These are phyloP conservation scores for Mucor sp. DNA, from an alignment of 371 early-diverging fungal species.

Conservation along the genomic window DNA sequence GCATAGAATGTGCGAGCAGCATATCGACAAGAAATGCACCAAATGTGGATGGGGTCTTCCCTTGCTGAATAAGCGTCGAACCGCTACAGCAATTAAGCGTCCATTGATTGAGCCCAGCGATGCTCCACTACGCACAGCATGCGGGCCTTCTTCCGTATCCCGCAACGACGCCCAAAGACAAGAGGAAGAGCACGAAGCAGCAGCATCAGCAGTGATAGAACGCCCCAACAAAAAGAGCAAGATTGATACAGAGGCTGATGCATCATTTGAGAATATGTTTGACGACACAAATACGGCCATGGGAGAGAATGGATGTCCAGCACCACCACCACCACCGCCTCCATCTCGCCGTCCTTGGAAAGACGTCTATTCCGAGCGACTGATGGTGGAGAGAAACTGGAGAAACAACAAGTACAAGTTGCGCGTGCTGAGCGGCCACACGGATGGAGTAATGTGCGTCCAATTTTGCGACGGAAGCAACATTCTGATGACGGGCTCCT, in stretches of 20 bases:
- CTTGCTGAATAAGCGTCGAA: conserved; percentile 50
- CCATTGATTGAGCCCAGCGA: conserved; percentile 18
- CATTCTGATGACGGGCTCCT: conserved; percentile 82
- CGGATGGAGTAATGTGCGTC: conserved; percentile 86
- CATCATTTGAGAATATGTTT: not conserved
- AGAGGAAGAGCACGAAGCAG: not conserved
- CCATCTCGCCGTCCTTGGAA: conserved; percentile 72
- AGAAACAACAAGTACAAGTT: conserved; percentile 68
- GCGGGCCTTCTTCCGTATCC: conserved; percentile 8
- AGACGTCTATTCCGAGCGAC: conserved; percentile 80
- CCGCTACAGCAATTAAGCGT: conserved; percentile 10
- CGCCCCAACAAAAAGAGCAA: conserved; percentile 4
- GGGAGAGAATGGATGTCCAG: not conserved
- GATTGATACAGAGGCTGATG: conserved; percentile 1
- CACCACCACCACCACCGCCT: not conserved
- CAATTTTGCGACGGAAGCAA: conserved; percentile 79
- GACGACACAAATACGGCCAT: not conserved
- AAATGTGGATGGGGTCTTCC: conserved; percentile 96
- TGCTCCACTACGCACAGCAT: conserved; percentile 16
- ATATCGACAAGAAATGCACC: conserved; percentile 90
- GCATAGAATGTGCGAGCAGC: conserved; percentile 95
- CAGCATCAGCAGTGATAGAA: not conserved
- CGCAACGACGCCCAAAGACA: not conserved
- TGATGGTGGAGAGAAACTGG: conserved; percentile 86
- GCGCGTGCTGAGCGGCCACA: conserved; percentile 70